A percentile compares a stretch with the other conserved stretches of the same genome.
Conservation (phyloP, 176 grass and related monocot genomes). For the sorghum (Sorghum bicolor) region DNA sequence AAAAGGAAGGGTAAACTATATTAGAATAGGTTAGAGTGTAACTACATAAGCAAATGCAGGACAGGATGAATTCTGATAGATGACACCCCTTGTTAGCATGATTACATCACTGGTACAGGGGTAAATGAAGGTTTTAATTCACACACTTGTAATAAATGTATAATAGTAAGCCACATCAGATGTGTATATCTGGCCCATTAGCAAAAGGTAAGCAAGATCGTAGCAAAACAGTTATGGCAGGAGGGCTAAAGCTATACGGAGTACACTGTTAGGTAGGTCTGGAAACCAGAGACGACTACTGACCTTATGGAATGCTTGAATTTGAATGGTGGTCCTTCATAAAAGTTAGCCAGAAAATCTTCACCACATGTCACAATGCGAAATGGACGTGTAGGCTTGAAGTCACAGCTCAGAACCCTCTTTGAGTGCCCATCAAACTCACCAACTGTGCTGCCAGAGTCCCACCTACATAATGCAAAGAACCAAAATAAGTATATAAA, state of each 20-base stretch:
- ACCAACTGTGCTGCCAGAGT: slow-evolving; percentile 89
- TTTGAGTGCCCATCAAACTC: slow-evolving; percentile 96
- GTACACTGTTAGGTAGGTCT: not conserved
- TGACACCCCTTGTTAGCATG: not conserved
- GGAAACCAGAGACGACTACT: not conserved
- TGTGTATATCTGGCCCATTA: slow-evolving; percentile 3
- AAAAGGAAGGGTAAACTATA: not conserved
- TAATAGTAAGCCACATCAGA: slow-evolving; percentile 13
- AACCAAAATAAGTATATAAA: not conserved
- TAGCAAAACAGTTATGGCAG: not conserved
- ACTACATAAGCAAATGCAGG: not conserved
- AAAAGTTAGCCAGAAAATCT: slow-evolving; percentile 96
- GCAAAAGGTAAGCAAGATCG: not conserved
- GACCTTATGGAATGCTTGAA: slow-evolving; percentile 93
- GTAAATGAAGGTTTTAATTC: slow-evolving; percentile 15
- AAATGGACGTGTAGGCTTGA: slow-evolving; percentile 90
- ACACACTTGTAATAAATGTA: not conserved
- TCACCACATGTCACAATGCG: slow-evolving; percentile 92
- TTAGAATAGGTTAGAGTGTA: not conserved
- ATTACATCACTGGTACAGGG: not conserved
- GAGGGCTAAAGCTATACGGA: not conserved
- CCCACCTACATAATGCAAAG: slow-evolving; percentile 63
- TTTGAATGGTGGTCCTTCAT: slow-evolving; percentile 95
- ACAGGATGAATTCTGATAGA: not conserved
- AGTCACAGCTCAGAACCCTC: slow-evolving; percentile 92